Conservation (phyloP, 1,284 basidiomycete species). For the Ceratobasidium sp. region DNA sequence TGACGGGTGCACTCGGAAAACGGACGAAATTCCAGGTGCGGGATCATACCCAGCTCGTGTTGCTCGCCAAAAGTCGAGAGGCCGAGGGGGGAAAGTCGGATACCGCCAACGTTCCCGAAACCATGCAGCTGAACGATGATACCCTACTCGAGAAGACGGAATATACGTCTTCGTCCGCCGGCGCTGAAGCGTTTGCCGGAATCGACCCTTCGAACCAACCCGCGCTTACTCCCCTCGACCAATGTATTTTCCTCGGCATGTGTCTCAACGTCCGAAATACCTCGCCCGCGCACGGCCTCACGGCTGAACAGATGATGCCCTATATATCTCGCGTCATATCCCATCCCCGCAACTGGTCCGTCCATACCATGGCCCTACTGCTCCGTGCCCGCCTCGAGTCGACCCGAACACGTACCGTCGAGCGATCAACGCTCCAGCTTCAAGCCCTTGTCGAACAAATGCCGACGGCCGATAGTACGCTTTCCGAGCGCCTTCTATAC, state of each 20-base stretch:
- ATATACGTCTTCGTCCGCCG: constrained; percentile 75
- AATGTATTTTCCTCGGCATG: constrained; percentile 86
- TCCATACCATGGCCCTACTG: constrained; percentile 92
- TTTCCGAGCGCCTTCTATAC: constrained; percentile 76
- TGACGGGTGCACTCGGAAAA: constrained; percentile 93
- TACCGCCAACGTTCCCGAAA: constrained; percentile 67
- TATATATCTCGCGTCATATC: constrained; percentile 86
- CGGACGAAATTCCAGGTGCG: constrained; percentile 92
- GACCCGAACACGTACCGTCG: constrained; percentile 84
- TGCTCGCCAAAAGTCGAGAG: constrained; percentile 85
- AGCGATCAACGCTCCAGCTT: constrained; percentile 86
- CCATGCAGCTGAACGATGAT: constrained; percentile 90
- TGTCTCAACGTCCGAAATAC: constrained; percentile 90
- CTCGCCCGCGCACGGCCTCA: constrained; percentile 85
- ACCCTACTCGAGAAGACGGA: constrained; percentile 93
- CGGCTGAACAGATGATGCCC: constrained; percentile 86
- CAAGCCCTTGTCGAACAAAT: constrained; percentile 95
- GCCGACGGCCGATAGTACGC: constrained; percentile 78
- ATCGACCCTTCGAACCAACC: constrained; percentile 87
- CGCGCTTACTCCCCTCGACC: constrained; percentile 86
- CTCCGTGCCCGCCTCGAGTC: constrained; percentile 89
- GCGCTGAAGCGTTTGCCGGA: constrained; percentile 58
- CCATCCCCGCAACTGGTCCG: constrained; percentile 90
- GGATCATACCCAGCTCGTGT: constrained; percentile 87
- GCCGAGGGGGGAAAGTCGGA: constrained; percentile 52